Evolutionary conservation across 148 eudicot genomes (phyloP).

Genomic region (Cornus kousa): DNA sequence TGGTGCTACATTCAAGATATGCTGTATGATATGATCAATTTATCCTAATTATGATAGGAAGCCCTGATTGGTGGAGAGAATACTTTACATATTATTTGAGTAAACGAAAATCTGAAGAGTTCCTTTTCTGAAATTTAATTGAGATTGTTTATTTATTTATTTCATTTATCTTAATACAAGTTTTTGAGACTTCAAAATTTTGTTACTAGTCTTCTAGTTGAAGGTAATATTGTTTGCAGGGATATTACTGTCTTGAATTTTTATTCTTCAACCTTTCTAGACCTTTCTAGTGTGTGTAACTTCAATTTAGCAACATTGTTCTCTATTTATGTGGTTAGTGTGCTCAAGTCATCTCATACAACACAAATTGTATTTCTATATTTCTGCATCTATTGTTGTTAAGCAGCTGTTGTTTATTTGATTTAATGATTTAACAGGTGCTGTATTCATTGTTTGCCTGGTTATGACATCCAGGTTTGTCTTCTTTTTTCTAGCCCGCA

Average conservation of each 20-base stretch:
- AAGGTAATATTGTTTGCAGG: neutral
- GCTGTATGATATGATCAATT: neutral
- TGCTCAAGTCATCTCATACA: neutral
- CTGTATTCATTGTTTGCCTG: constrained; percentile 61
- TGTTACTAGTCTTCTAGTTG: neutral
- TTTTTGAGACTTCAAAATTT: constrained; percentile 1
- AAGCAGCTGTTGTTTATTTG: neutral
- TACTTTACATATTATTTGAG: neutral
- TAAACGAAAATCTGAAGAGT: neutral
- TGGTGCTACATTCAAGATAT: neutral
- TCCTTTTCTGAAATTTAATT: neutral
- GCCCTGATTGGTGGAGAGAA: neutral
- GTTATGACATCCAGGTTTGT: constrained; percentile 58
- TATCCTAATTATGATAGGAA: neutral
- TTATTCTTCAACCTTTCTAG: neutral
- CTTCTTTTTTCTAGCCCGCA: neutral
- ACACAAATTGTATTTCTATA: too few species aligned
- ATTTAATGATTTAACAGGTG: constrained; percentile 45
- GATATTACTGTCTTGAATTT: neutral
- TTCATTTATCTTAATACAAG: constrained; percentile 1
- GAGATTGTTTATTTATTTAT: neutral
- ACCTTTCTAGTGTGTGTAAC: neutral
- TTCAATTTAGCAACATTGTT: neutral
- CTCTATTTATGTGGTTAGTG: neutral
- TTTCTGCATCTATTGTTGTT: neutral